Conservation (phyloP, 2,329 filamentous ascomycete genomes). For the Sclerotinia trifoliorum region DNA sequence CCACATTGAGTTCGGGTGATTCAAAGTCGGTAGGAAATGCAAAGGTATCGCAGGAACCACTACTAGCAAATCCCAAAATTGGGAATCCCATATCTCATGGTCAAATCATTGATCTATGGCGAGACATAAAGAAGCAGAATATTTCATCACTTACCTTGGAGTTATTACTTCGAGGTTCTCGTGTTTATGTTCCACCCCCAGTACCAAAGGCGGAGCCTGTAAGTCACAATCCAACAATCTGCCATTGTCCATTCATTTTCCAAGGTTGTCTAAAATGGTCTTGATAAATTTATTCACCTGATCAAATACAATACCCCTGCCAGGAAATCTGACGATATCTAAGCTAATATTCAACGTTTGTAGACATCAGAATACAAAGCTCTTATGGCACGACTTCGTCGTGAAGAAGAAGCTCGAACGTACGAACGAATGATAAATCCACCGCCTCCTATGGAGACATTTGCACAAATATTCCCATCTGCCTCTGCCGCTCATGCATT, state of each 20-base stretch:
- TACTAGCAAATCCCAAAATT: conserved; percentile 44
- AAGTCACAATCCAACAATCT: conserved; percentile 39
- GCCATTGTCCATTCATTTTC: not conserved
- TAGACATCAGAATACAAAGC: conserved; percentile 80
- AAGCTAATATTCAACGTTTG: conserved; percentile 22
- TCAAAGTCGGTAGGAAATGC: not conserved
- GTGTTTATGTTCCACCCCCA: conserved; percentile 75
- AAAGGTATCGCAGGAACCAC: conserved; percentile 44
- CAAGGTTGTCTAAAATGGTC: not conserved
- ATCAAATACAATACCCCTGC: not conserved
- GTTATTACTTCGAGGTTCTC: conserved; percentile 67
- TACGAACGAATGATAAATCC: conserved; percentile 81
- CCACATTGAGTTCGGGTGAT: not conserved
- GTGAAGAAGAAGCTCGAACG: conserved; percentile 74
- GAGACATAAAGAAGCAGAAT: conserved; percentile 45
- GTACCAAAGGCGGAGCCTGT: conserved; percentile 76
- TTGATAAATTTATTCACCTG: not conserved
- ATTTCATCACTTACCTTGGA: conserved; percentile 57
- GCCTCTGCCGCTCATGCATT: conserved; percentile 54
- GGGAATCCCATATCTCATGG: conserved; percentile 71
- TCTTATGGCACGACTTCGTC: conserved; percentile 81
- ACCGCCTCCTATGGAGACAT: conserved; percentile 53
- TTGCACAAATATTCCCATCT: conserved; percentile 57
- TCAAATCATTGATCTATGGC: conserved; percentile 65
- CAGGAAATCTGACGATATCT: not conserved